A percentile compares a stretch with the other conserved stretches of the same genome.
Conservation (phyloP, 169 alveolate genomes). For the Babesia ovis region DNA sequence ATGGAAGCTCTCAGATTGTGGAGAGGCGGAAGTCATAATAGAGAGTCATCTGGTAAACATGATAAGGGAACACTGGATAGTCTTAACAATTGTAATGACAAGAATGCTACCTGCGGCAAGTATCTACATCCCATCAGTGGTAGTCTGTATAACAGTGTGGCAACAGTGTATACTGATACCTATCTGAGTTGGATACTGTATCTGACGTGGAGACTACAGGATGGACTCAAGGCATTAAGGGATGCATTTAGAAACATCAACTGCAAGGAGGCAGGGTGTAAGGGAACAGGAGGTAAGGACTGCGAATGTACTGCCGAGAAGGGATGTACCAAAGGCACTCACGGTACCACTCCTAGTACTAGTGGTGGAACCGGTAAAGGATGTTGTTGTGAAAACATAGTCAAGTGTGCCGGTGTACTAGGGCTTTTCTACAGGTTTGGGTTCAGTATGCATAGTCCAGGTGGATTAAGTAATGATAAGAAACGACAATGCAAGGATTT, state of each 20-base stretch:
- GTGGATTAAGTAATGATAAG: too few relatives aligned
- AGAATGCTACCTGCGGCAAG: not conserved
- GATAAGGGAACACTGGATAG: not conserved
- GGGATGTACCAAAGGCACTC: not conserved
- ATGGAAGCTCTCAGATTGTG: not conserved
- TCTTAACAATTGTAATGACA: not conserved
- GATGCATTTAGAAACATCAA: not conserved
- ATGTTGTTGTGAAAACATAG: constrained; percentile 1
- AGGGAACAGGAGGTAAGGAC: too few relatives aligned
- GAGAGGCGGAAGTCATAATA: not conserved
- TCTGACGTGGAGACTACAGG: not conserved
- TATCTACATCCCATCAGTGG: not conserved
- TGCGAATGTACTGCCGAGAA: too few relatives aligned
- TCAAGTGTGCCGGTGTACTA: constrained; percentile 6
- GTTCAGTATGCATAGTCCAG: too few relatives aligned
- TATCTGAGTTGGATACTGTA: not conserved
- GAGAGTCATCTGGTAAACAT: too few relatives aligned
- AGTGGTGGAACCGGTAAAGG: not conserved
- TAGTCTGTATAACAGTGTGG: not conserved
- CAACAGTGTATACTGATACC: not conserved
- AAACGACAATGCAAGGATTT: too few relatives aligned
- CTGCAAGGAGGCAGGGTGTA: not conserved
- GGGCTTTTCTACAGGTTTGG: constrained; percentile 3
- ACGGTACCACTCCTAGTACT: not conserved
- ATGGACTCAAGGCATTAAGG: not conserved